These are phyloP conservation scores for Nakataea oryzae DNA, from an alignment of 2,329 filamentous ascomycete species.

Conservation along the genomic window DNA sequence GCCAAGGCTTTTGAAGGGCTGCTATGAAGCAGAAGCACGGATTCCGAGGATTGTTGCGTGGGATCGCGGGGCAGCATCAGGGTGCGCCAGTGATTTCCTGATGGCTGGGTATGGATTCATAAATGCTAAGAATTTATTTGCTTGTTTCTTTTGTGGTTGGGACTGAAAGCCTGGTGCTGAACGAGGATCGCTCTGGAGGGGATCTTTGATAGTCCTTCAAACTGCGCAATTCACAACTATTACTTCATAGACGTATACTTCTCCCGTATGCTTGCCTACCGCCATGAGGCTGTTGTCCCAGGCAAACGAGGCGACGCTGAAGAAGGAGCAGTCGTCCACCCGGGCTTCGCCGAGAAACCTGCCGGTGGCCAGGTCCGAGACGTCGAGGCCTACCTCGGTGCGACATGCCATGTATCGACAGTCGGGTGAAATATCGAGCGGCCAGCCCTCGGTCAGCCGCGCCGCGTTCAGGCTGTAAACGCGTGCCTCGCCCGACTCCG, in stretches of 20 bases:
- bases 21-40: background rate
- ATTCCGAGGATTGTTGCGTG: background rate
- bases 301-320: conserved; percentile 25
- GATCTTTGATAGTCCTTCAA: background rate
- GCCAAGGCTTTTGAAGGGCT: conserved; percentile 28
- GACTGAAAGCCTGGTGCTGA: background rate
- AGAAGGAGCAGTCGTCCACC: conserved; percentile 11
- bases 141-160: background rate
- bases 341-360: conserved; percentile 17
- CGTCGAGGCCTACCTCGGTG: conserved; percentile 29
- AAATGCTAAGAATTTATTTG: background rate
- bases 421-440: conserved; percentile 26
- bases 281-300: conserved; percentile 18
- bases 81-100: background rate
- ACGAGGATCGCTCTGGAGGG: no score
- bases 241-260: background rate
- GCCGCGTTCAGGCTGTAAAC: conserved; percentile 23
- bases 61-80: background rate
- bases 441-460: conserved; percentile 27
- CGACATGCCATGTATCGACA: conserved; percentile 25
- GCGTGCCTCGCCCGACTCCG: conserved; percentile 18
- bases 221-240: background rate
- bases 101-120: background rate
- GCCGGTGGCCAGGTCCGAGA: conserved; percentile 25
- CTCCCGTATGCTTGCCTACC: conserved; percentile 15